These are phyloP conservation scores for Globisporangium orthogonon DNA, from an alignment of 352 stramenopile genomes.

Conservation along the genomic window DNA sequence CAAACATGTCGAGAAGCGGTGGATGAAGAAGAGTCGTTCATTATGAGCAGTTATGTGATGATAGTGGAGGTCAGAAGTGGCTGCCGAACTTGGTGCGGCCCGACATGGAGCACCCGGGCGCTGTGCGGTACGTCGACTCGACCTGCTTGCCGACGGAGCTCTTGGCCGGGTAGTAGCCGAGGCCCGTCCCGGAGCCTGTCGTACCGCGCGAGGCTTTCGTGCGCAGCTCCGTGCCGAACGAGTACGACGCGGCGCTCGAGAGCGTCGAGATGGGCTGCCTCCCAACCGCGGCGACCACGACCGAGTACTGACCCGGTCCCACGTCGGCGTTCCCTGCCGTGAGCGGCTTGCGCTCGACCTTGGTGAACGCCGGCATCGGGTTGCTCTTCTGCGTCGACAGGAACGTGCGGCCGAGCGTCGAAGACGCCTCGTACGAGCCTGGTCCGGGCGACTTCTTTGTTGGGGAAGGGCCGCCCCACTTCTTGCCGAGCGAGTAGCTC, in stretches of 20 bases:
- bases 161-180: slow-evolving; percentile 46
- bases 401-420: slow-evolving; percentile 58
- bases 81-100: slow-evolving; percentile 75
- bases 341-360: slow-evolving; percentile 67
- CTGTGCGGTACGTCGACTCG: slow-evolving; percentile 57
- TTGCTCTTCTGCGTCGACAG: slow-evolving; percentile 68
- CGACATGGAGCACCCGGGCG: slow-evolving; percentile 69
- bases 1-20: too few species aligned
- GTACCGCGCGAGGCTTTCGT: slow-evolving; percentile 25
- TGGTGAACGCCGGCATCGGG: slow-evolving; percentile 50
- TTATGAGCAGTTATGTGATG: too few species aligned
- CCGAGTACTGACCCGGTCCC: slow-evolving; percentile 65
- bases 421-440: slow-evolving; percentile 48
- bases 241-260: slow-evolving; percentile 48
- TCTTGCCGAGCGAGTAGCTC: slow-evolving; percentile 73
- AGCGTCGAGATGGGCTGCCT: slow-evolving; percentile 64
- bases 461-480: slow-evolving; percentile 36
- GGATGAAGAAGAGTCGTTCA: too few species aligned
- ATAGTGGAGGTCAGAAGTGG: slow-evolving; percentile 53
- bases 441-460: slow-evolving; percentile 54
- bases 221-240: slow-evolving; percentile 57
- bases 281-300: slow-evolving; percentile 55
- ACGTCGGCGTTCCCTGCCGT: slow-evolving; percentile 40
- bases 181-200: slow-evolving; percentile 24
- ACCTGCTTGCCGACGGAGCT: slow-evolving; percentile 62